Conservation (phyloP, 306 rosid genomes). For the Macrotyloma uniflorum region DNA sequence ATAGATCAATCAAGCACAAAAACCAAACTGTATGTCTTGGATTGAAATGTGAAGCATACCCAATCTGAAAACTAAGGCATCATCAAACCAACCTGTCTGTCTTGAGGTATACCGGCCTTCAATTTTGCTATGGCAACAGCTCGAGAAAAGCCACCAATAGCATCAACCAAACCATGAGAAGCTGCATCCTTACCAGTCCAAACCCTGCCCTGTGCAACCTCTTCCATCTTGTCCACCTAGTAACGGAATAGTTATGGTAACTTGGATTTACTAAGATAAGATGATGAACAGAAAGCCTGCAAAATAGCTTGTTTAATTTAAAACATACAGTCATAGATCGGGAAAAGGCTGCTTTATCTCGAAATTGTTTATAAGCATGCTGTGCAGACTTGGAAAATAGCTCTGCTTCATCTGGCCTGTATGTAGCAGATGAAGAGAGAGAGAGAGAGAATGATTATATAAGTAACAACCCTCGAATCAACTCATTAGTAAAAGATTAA, state of each 20-base stretch:
- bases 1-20: slow-evolving; percentile 30
- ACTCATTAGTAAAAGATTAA: slow-evolving; percentile 11
- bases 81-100: slow-evolving; percentile 57
- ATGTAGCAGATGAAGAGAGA: slow-evolving; percentile 37
- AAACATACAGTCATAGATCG: slow-evolving; percentile 81
- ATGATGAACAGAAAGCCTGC: neutral
- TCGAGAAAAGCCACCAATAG: slow-evolving; percentile 87
- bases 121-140: slow-evolving; percentile 91
- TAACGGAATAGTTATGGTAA: slow-evolving; percentile 14
- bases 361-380: slow-evolving; percentile 76
- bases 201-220: slow-evolving; percentile 94
- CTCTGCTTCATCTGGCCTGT: slow-evolving; percentile 92
- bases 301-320: slow-evolving; percentile 2
- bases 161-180: slow-evolving; percentile 82
- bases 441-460: neutral
- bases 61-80: neutral
- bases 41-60: neutral
- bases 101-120: slow-evolving; percentile 92
- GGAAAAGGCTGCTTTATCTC: slow-evolving; percentile 89
- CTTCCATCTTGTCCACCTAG: slow-evolving; percentile 93
- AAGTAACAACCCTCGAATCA: neutral
- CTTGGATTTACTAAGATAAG: slow-evolving; percentile 3
- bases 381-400: slow-evolving; percentile 80
- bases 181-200: slow-evolving; percentile 92
- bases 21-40: neutral